Evolutionary conservation across 1,284 basidiomycete species (phyloP), one percentile per base, ranked within the genome.

Genomic region (Moniliella sp.): DNA sequence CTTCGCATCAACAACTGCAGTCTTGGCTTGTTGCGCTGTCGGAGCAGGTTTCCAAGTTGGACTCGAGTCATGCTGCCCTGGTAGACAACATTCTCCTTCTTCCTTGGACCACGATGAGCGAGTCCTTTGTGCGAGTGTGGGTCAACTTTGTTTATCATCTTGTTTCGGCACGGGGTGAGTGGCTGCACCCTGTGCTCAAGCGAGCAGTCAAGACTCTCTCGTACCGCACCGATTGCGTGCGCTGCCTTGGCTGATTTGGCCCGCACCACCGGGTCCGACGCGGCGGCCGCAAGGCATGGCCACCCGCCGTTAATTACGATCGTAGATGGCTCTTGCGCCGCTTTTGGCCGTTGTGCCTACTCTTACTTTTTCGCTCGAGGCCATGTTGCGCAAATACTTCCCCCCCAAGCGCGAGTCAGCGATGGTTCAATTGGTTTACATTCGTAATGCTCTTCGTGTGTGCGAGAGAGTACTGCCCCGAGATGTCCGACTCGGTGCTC

Each of bases 341-440:
- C 67, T 97, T 5, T 67, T 94, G n/a, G 72, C 75, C 8, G 72
- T 97, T 27, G 75, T 99, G 15, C 91, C 7, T 2, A 52, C 54
- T 13, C 31, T 57, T 13, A 46, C 54, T 5, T 42, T 48, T 7
- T n/a, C n/a, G 13, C 67, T 99, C 2, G 75, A 78, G 40, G 81
- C 84, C 0, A 66, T 91, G 7, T 71, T 99, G 9, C 68, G 76
- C 27, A 72, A 72, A 28, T 68, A 78, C 49, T 88, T 94, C 53
- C 91, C 91, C 5, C 80, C 91, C 57, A 94, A 94, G 61, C 73
- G 86, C 30, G 83, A 91, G 48, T 71, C 70, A 26, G 74, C 76
- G 41, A 65, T 72, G 1, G 67, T 73, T 0, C 86, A 94, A 57
- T 72, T 79, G 12, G 81, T 83, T 1, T 99, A 86, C 59, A 79